These are phyloP conservation scores for Erythrophleum fordii DNA, from an alignment of 306 rosid species.

Conservation along the genomic window DNA sequence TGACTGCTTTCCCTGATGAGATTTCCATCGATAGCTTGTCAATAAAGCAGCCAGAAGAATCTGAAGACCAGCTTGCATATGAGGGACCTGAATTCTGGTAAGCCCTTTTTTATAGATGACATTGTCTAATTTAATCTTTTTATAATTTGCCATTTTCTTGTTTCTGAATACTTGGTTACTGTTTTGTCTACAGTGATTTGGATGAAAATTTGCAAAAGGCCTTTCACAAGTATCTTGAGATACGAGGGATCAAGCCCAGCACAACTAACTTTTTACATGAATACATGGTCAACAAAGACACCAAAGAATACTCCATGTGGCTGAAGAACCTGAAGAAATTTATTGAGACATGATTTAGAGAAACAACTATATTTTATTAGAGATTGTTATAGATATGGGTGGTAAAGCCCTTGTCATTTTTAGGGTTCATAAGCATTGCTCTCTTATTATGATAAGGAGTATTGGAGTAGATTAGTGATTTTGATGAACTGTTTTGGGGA, in stretches of 20 bases:
- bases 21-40: conserved; percentile 75
- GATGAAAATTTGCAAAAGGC: conserved; percentile 88
- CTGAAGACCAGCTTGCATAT: conserved; percentile 62
- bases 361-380: neutral
- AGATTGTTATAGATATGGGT: conserved; percentile 11
- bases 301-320: conserved; percentile 74
- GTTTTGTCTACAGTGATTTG: conserved; percentile 65
- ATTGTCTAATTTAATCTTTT: neutral
- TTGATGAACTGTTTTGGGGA: conserved; percentile 14
- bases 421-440: conserved; percentile 23
- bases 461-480: conserved; percentile 20
- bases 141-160: neutral
- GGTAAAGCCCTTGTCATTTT: conserved; percentile 18
- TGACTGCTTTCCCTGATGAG: conserved; percentile 75
- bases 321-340: conserved; percentile 78
- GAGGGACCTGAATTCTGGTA: conserved; percentile 92
- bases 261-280: conserved; percentile 65
- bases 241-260: conserved; percentile 67
- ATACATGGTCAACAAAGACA: conserved; percentile 75
- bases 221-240: conserved; percentile 75
- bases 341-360: conserved; percentile 59
- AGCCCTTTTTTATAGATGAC: conserved; percentile 33
- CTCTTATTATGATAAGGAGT: conserved; percentile 24
- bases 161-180: neutral
- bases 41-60: conserved; percentile 54